Percentiles rank a stretch among this genome's conserved stretches.
phyloP scores from a whole-genome alignment of 345 rosid species.

The Erysimum cheiranthoides region DNA sequence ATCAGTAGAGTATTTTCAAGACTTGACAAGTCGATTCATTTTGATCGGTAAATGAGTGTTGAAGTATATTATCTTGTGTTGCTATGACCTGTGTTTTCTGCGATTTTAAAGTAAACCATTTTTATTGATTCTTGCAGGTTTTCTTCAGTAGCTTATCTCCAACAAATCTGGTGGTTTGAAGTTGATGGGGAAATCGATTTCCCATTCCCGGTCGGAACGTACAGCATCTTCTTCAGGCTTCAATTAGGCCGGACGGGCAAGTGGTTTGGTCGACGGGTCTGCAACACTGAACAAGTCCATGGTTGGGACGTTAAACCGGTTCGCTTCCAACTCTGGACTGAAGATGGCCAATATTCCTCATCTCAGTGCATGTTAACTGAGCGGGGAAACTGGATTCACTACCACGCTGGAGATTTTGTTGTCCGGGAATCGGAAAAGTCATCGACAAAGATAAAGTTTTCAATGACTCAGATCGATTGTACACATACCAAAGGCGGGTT shows the following conservation, averaged over 20 bases:
- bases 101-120: neutral
- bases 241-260: conserved; percentile 66
- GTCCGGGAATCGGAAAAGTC: conserved; percentile 48
- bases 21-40: neutral
- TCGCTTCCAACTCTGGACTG: conserved; percentile 87
- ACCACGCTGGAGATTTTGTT: conserved; percentile 82
- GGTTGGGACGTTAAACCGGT: conserved; percentile 95
- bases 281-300: conserved; percentile 78
- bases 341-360: conserved; percentile 77
- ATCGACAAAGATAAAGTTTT: conserved; percentile 67
- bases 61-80: neutral
- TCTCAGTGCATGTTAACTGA: conserved; percentile 71
- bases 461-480: conserved; percentile 98
- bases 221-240: conserved; percentile 84
- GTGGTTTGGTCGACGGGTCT: conserved; percentile 73
- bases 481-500: conserved; percentile 98
- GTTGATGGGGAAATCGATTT: conserved; percentile 90
- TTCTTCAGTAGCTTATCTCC: conserved; percentile 83
- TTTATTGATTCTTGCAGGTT: conserved; percentile 57
- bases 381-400: conserved; percentile 76
- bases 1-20: neutral
- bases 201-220: conserved; percentile 80
- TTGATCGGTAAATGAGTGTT: conserved; percentile 17
- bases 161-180: conserved; percentile 99
- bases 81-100: neutral